Conservation (phyloP, 371 early-diverging fungal genomes). For the Mucor sp. region DNA sequence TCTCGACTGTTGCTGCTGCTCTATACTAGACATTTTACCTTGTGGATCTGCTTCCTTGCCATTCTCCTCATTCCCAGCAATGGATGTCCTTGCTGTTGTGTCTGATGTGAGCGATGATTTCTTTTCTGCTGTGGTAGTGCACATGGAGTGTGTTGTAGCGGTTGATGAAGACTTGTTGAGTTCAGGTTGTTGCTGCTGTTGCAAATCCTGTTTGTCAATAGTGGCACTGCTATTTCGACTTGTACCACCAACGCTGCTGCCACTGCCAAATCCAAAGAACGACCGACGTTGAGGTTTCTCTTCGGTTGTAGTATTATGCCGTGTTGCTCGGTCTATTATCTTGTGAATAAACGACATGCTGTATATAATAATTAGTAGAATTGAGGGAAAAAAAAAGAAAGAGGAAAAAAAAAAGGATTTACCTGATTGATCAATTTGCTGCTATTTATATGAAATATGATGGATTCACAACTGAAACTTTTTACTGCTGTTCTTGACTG, state of each 20-base stretch:
- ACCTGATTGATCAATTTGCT: not conserved
- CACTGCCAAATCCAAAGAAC: slow-evolving; percentile 28
- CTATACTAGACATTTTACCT: not conserved
- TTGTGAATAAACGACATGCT: slow-evolving; percentile 29
- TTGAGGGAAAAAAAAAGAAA: not conserved
- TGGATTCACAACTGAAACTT: not conserved
- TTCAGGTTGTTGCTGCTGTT: not conserved
- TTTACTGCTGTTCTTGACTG: not conserved
- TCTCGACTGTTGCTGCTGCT: not conserved
- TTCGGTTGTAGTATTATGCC: slow-evolving; percentile 14
- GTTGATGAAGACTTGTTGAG: not conserved
- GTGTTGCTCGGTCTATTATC: slow-evolving; percentile 26
- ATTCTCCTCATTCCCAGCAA: not conserved
- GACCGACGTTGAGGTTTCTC: slow-evolving; percentile 30
- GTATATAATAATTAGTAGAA: not conserved
- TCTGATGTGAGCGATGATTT: not conserved
- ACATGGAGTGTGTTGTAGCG: not conserved
- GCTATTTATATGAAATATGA: not conserved
- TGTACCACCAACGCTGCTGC: slow-evolving; percentile 6
- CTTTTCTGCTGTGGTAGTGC: not conserved
- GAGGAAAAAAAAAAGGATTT: not conserved
- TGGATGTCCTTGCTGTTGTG: not conserved
- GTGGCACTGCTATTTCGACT: not conserved
- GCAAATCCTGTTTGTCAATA: not conserved
- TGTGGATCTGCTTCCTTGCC: not conserved